phyloP scores from a whole-genome alignment of 176 grass and related monocot species.

The Juncus inflexus region DNA sequence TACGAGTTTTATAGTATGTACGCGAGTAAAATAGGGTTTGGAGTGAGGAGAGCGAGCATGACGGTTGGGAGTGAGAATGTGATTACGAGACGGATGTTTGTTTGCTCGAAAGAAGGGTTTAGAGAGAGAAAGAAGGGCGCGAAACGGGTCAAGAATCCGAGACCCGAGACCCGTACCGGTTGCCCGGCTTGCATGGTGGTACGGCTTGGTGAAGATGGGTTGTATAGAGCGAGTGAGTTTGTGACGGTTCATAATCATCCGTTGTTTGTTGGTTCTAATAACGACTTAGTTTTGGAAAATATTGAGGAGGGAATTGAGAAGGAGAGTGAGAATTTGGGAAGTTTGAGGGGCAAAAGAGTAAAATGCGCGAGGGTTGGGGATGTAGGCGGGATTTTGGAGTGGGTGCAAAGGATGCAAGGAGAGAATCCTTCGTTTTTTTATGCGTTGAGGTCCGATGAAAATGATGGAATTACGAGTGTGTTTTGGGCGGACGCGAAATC shows the following conservation, averaged over 20 bases:
- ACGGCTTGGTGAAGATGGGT: conserved; percentile 54
- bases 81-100: conserved; percentile 96
- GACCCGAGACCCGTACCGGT: conserved; percentile 81
- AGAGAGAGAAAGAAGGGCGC: conserved; percentile 89
- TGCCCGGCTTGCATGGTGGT: conserved; percentile 90
- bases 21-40: conserved; percentile 80
- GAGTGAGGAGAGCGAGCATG: conserved; percentile 79
- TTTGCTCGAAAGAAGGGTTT: conserved; percentile 96
- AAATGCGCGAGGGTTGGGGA: conserved; percentile 36
- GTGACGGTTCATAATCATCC: conserved; percentile 85
- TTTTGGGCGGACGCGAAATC: conserved; percentile 85
- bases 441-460: conserved; percentile 58
- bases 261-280: conserved; percentile 43
- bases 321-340: conserved; percentile 11
- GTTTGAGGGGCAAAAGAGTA: conserved; percentile 15
- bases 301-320: conserved; percentile 28
- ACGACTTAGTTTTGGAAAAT: conserved; percentile 46
- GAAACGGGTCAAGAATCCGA: conserved; percentile 76
- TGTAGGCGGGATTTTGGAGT: conserved; percentile 65
- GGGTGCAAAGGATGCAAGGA: conserved; percentile 78
- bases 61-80: conserved; percentile 66
- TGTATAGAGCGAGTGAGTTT: conserved; percentile 84
- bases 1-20: conserved; percentile 95
- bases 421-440: conserved; percentile 80
- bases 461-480: conserved; percentile 62